Evolutionary conservation across 1,284 basidiomycete genomes (phyloP).

Genomic region (Spongispora temasekensis): DNA sequence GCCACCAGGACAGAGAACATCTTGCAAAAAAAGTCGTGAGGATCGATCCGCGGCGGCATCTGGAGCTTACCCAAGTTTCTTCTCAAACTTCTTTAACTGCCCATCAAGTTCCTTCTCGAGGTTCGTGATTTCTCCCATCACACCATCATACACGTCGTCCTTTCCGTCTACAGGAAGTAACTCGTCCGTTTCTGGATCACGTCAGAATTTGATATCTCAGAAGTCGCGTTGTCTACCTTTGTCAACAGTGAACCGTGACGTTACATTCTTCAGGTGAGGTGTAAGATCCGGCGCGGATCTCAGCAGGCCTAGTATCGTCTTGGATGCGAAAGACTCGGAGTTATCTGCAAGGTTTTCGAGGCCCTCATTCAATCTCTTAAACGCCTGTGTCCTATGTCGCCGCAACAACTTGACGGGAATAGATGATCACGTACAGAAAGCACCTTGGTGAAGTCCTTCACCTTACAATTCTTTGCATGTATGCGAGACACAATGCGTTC

Average conservation of each 20-base stretch:
- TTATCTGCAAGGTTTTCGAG: constrained; percentile 63
- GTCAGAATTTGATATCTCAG: constrained; percentile 13
- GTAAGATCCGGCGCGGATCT: constrained; percentile 80
- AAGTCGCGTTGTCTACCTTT: constrained; percentile 51
- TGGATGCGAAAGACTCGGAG: constrained; percentile 75
- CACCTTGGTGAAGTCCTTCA: constrained; percentile 85
- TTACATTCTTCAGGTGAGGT: constrained; percentile 70
- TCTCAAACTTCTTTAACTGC: constrained; percentile 61
- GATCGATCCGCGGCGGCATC: constrained; percentile 9
- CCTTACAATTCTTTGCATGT: constrained; percentile 86
- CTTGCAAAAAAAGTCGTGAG: constrained; percentile 34
- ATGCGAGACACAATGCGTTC: constrained; percentile 93
- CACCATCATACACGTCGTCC: constrained; percentile 79
- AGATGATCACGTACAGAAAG: constrained; percentile 54
- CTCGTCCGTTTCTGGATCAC: constrained; percentile 56
- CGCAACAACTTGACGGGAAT: not conserved
- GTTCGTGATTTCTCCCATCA: constrained; percentile 66
- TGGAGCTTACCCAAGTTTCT: constrained; percentile 53
- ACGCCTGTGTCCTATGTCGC: constrained; percentile 53
- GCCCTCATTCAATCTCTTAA: constrained; percentile 71
- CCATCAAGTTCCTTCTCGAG: constrained; percentile 74
- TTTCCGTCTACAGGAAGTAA: constrained; percentile 79
- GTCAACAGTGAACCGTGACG: constrained; percentile 63
- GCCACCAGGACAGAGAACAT: constrained; percentile 73
- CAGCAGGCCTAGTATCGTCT: constrained; percentile 73